phyloP scores from a whole-genome alignment of 139 green algal species.

The Ulvella scutata region DNA sequence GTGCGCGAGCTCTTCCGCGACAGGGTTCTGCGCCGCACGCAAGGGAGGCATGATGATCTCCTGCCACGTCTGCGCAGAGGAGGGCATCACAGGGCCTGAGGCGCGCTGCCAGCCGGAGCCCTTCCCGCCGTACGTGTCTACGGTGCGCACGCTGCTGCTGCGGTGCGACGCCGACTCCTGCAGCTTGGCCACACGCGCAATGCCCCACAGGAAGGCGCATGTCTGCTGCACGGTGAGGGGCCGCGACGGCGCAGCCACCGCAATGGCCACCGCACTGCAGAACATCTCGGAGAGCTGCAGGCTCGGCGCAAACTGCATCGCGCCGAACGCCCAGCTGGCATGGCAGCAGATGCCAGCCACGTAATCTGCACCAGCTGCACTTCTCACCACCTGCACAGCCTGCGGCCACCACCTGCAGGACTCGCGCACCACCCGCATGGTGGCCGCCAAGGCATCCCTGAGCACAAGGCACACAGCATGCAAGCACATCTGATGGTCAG shows the following conservation, averaged over 20 bases:
- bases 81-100: not conserved
- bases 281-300: not conserved
- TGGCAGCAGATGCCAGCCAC: not conserved
- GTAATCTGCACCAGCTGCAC: slow-evolving; percentile 1
- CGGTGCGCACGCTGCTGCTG: not conserved
- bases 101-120: not conserved
- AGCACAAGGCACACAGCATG: too few relatives aligned
- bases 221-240: not conserved
- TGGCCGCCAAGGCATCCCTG: too few relatives aligned
- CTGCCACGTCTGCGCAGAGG: not conserved
- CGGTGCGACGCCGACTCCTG: not conserved
- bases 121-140: not conserved
- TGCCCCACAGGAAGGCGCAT: not conserved
- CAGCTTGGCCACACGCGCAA: not conserved
- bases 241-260: not conserved
- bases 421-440: too few relatives aligned
- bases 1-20: not conserved
- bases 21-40: not conserved
- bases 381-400: too few relatives aligned
- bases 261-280: not conserved
- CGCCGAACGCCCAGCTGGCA: not conserved
- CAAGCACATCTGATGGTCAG: too few relatives aligned
- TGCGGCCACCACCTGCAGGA: too few relatives aligned
- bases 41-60: not conserved
- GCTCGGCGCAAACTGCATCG: not conserved